Evolutionary conservation across 768 basidiomycete genomes (phyloP).

Genomic region (Mycena maculata): DNA sequence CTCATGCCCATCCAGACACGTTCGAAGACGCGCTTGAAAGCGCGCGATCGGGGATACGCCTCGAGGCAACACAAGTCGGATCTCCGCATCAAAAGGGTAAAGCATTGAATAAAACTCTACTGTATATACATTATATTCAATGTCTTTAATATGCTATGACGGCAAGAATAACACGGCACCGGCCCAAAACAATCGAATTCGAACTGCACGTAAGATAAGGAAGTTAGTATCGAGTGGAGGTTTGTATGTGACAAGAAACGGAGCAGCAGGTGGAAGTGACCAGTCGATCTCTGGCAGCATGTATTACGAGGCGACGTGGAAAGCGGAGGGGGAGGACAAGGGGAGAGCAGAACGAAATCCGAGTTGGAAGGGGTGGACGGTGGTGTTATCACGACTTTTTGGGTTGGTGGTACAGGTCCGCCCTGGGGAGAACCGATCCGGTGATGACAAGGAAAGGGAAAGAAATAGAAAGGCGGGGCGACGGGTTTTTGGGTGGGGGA

Average conservation of each 20-base stretch:
- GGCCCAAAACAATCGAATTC: constrained; percentile 24
- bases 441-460: constrained; percentile 4
- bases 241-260: constrained; percentile 18
- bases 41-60: no score
- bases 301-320: constrained; percentile 1
- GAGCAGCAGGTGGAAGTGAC: constrained; percentile 18
- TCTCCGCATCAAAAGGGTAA: background rate
- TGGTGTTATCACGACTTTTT: constrained; percentile 18
- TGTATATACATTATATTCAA: constrained; percentile 27
- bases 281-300: constrained; percentile 29
- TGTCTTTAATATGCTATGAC: constrained; percentile 1
- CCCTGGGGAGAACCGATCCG: constrained; percentile 27
- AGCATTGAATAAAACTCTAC: no score
- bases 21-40: no score
- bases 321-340: background rate
- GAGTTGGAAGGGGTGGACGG: background rate
- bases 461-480: background rate
- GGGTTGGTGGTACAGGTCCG: constrained; percentile 26
- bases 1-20: no score
- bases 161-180: constrained; percentile 25
- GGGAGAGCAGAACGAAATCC: background rate
- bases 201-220: constrained; percentile 5
- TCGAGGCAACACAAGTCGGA: constrained; percentile 4
- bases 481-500: constrained; percentile 1
- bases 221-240: background rate